Conservation (phyloP, 75 land plant genomes). For the Pinus taeda region DNA sequence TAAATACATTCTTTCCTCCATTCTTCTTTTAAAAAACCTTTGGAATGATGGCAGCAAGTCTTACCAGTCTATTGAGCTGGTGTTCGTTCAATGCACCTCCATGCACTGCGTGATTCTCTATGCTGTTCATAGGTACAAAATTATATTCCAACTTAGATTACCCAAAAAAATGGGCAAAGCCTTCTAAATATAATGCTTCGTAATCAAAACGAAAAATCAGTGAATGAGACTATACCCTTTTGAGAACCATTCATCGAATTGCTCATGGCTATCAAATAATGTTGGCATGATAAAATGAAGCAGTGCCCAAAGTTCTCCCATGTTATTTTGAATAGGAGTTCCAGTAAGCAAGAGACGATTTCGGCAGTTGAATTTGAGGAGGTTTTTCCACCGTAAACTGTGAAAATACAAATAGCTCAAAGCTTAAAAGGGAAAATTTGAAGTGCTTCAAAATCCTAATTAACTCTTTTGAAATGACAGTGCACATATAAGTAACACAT, state of each 20-base stretch:
- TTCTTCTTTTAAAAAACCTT: too few relatives aligned
- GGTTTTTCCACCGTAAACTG: constrained; percentile 94
- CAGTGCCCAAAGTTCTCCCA: constrained; percentile 98
- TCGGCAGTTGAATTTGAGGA: constrained; percentile 89
- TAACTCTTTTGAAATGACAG: too few relatives aligned
- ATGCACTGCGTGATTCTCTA: constrained; percentile 98
- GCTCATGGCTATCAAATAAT: constrained; percentile 98
- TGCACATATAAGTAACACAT: too few relatives aligned
- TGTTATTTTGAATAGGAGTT: constrained; percentile 97
- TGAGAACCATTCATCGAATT: constrained; percentile 98
- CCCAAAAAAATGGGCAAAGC: too few relatives aligned
- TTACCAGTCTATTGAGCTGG: constrained; percentile 92
- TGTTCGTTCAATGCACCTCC: constrained; percentile 97
- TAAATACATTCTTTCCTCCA: too few relatives aligned
- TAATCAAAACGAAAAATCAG: too few relatives aligned
- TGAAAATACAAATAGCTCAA: neutral
- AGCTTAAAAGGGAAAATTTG: too few relatives aligned
- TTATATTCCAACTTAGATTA: too few relatives aligned
- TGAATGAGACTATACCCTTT: constrained; percentile 65
- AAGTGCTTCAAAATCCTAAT: too few relatives aligned
- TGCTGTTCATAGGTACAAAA: constrained; percentile 30
- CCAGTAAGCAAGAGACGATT: constrained; percentile 95
- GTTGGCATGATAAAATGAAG: constrained; percentile 99
- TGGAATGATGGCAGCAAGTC: neutral
- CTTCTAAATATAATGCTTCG: too few relatives aligned